Evolutionary conservation across 345 rosid species (phyloP), one percentile per base, ranked within the genome.

Genomic region (Lumnitzera racemosa): DNA sequence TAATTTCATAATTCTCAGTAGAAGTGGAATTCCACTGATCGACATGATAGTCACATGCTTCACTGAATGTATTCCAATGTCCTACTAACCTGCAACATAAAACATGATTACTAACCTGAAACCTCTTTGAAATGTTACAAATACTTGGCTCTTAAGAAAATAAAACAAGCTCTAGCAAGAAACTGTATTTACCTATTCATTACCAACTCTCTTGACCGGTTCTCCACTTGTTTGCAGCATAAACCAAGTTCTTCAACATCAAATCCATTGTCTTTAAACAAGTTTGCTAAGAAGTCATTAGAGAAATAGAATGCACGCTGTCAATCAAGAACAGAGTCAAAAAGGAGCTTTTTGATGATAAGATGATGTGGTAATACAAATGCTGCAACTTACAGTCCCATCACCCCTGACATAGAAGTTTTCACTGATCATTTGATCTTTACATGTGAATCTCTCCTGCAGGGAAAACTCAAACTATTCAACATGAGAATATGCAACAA

Each of bases 291-390:
- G 82, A 81, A 85, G 51, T 85, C 91, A 54, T 92, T 76, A 47
- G 94, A 81, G 57, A 92, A 92, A 71, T 89, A 92, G 85, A 82
- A 87, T 56, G 95, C 97, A 57, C 91, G 88, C 97, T 92, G 91
- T 65, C 63, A 70, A 56, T 15, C 51, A 59, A 61, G 72, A 62
- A 5, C 14, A 53, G 15, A 20, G 48, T 64, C 29, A 47, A 17
- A 13, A 43, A 17, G 25, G 8, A 43, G 53, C 49, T 56, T 17
- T 58, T 14, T 17, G 57, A 52, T 13, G 17, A 55, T 52, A 61
- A 23, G 14, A 13, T 46, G 54, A 5, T 59, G 31, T 23, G n/a
- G 43, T 57, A 63, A 59, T 46, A 61, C 57, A 58, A 53, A 47
- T 50, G 53, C 51, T 51, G 57, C 62, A 62, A 82, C 96, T 76